phyloP scores from a whole-genome alignment of 306 rosid genomes.

The Pyrus communis region DNA sequence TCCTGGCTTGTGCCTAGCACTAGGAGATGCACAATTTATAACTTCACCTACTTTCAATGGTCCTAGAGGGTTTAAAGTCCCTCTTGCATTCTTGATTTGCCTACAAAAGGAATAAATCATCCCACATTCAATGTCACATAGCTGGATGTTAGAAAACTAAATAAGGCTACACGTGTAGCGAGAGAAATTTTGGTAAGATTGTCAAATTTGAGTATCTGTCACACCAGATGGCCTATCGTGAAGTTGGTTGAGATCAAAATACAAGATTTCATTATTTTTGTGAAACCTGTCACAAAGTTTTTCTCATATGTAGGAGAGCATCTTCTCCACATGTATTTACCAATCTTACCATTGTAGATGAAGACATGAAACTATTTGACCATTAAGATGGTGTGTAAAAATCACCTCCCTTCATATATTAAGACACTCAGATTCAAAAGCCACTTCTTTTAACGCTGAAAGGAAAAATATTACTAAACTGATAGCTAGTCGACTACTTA shows the following conservation, averaged over 20 bases:
- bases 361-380: not conserved
- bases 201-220: not conserved
- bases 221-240: no score
- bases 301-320: not conserved
- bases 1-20: not conserved
- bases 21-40: not conserved
- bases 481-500: not conserved
- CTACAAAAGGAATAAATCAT: not conserved
- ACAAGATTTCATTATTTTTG: no score
- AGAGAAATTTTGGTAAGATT: not conserved
- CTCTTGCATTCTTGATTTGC: not conserved
- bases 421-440: rapidly evolving
- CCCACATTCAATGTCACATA: no score
- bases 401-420: not conserved
- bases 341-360: not conserved
- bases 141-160: no score
- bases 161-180: not conserved
- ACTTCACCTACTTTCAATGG: not conserved
- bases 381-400: not conserved
- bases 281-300: no score
- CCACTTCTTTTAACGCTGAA: not conserved
- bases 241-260: not conserved
- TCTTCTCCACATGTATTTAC: not conserved
- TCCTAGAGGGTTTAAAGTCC: not conserved
- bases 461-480: not conserved